These are phyloP conservation scores for Mollisia scopiformis DNA, from an alignment of 2,329 filamentous ascomycete species.

Conservation along the genomic window DNA sequence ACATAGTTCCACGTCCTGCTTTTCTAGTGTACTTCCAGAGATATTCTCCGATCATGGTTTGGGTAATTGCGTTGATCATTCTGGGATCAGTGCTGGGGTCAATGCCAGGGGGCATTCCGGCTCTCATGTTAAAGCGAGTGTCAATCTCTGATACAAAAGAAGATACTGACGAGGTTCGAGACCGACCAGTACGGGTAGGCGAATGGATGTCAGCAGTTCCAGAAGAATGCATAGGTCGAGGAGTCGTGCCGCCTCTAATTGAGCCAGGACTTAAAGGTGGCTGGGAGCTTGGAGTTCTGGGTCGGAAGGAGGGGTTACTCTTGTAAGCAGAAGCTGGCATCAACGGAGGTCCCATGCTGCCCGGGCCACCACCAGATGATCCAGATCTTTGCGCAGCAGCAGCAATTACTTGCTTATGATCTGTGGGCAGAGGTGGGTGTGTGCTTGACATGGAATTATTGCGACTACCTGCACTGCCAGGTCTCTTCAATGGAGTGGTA, in stretches of 20 bases:
- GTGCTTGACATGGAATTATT: constrained; percentile 47
- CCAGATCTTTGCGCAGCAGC: constrained; percentile 67
- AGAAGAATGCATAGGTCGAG: constrained; percentile 49
- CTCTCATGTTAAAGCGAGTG: constrained; percentile 79
- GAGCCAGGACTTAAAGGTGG: constrained; percentile 46
- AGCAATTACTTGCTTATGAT: constrained; percentile 85
- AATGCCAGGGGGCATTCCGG: constrained; percentile 63
- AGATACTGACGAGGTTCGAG: constrained; percentile 83
- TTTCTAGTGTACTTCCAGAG: constrained; percentile 99
- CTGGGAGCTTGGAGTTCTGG: constrained; percentile 62
- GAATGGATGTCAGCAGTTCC: constrained; percentile 55
- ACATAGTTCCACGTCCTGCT: constrained; percentile 85
- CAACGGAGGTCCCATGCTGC: constrained; percentile 80
- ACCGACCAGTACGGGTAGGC: constrained; percentile 46
- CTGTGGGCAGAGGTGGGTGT: constrained; percentile 76
- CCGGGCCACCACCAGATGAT: constrained; percentile 45
- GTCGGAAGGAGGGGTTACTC: constrained; percentile 48
- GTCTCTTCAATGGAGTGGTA: constrained; percentile 53
- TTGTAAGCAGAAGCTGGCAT: constrained; percentile 73
- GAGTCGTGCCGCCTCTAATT: constrained; percentile 60
- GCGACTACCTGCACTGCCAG: constrained; percentile 73
- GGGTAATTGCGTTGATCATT: constrained; percentile 98
- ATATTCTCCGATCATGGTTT: constrained; percentile 99
- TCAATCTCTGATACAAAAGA: constrained; percentile 96
- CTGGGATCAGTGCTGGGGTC: constrained; percentile 82